Evolutionary conservation across 2,329 filamentous ascomycete species (phyloP), one percentile per base, ranked within the genome.

Genomic region (Cephalotrichum gorgonifer): DNA sequence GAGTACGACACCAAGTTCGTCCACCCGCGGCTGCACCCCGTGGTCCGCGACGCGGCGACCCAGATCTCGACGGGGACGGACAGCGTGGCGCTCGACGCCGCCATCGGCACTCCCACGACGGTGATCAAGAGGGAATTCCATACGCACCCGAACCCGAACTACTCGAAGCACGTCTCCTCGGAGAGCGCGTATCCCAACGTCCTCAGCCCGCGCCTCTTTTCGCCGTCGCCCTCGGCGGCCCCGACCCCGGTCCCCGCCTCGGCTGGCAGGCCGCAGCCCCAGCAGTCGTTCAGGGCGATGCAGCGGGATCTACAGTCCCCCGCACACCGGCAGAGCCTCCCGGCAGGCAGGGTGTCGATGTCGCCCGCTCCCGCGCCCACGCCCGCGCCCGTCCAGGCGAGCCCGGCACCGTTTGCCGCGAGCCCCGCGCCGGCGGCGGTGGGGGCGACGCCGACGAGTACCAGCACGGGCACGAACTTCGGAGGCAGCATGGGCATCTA

Each of bases 1-100:
- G 93, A 98, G 67, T 98, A 98, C 62, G 88, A 97, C 62, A 87
- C 81, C 56, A 98, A 98, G 69, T 96, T 85, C 60, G 93, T 98
- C 1, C 88, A 94, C 59, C 93, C 93, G 2, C 78, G 83, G 11
- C 78, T 95, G n/a, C 86, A 94, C 57, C 86, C 85, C 7, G 73
- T 86, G 5, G 86, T 94, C 55, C 69, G 78, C 48, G 76, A 81
- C 79, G 88, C 91, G 1, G 86, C 81, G 6, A 93, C 86, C 1
- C 91, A 97, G 63, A 83, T 85, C 51, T 80, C 79, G 35, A 70
- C 74, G 15, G 65, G 70, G 8, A 65, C 65, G 8, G 58, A 62
- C 8, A 61, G 68, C 25, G 58, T 63, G n/a, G 39, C 52, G 33
- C 52, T 54, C 35, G 48, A 44, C 22, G 50, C 44, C 4, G 63